Evolutionary conservation across 352 stramenopile genomes (phyloP), one percentile per base, ranked within the genome.

Genomic region (Phytophthora tubulina): DNA sequence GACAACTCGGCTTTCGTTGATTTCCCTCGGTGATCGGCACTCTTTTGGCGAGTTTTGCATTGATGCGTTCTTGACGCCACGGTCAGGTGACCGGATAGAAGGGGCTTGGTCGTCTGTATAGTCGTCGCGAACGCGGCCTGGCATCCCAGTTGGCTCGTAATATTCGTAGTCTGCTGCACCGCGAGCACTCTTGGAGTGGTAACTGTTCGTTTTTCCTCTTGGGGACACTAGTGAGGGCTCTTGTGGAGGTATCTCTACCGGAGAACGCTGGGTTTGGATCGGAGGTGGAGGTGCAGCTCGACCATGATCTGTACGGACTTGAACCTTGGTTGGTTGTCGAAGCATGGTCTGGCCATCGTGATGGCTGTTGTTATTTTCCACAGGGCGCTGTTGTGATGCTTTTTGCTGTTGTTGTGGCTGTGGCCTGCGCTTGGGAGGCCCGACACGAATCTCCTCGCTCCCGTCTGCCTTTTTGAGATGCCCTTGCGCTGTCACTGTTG

Each of bases 361-460:
- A 0, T 42, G 30, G 31, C 9, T 60, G 30, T 72, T 68, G 63
- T 72, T 76, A 11, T 72, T 69, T 41, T 35, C 49, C 56, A 32
- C 17, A 44, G 17, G 51, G 44, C 44, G 44, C 17, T 65, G 51
- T 1, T 64, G 69, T 4, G 33, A 21, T 44, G 42, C 7, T 38
- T 63, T 48, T 58, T 75, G 53, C 9, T 75, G 67, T 11, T 69
- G 41, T 0, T 70, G 63, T 48, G 32, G 46, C 11, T 64, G 60
- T 0, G 70, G 48, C 48, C 84, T 91, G 14, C 82, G 81, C 59
- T 92, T 92, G 1, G 84, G 80, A 0, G 82, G 78, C 2, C 88
- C 88, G 13, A 92, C 86, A 3, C 88, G 88, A 55, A 95, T 92
- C 68, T 93, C 88, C 52, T 95, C 86, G 58, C 84, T 93, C 17